A percentile compares a stretch with the other conserved stretches of the same genome.
Evolutionary conservation across 495 filamentous ascomycete genomes (phyloP).

Genomic region (Aspergillus leporis): DNA sequence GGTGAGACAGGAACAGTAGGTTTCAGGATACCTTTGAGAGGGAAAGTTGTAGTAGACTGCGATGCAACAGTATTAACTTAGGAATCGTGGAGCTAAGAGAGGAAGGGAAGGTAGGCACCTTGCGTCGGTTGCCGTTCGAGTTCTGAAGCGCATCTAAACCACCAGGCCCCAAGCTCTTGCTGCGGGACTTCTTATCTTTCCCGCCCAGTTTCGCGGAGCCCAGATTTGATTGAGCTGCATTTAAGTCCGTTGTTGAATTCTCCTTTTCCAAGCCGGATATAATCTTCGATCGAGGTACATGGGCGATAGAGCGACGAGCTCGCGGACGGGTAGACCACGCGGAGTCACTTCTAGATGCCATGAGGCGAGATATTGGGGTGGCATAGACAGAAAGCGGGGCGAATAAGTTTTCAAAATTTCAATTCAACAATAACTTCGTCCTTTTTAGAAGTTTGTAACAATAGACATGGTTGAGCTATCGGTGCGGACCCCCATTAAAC

Average conservation of each 20-base stretch:
- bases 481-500: neutral
- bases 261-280: constrained; percentile 60
- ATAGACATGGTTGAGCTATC: neutral
- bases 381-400: constrained; percentile 17
- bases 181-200: constrained; percentile 75
- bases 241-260: constrained; percentile 67
- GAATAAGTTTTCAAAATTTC: neutral
- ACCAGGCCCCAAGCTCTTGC: constrained; percentile 93
- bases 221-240: constrained; percentile 31
- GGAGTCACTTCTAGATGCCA: constrained; percentile 43
- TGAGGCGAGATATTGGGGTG: constrained; percentile 12
- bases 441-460: neutral
- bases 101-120: constrained; percentile 54
- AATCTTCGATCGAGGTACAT: constrained; percentile 56
- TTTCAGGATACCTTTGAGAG: constrained; percentile 81
- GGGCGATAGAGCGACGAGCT: constrained; percentile 77
- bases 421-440: neutral
- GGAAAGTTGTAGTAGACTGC: constrained; percentile 56
- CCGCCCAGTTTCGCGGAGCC: constrained; percentile 35
- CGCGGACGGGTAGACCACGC: constrained; percentile 47
- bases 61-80: constrained; percentile 9
- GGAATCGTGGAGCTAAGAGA: constrained; percentile 4
- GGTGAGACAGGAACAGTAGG: constrained; percentile 70
- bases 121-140: constrained; percentile 76
- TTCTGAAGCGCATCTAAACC: constrained; percentile 80